Percentiles rank a stretch among this genome's conserved stretches.
phyloP scores from a whole-genome alignment of 805 yeast species.

The Aciculoconidium aculeatum region DNA sequence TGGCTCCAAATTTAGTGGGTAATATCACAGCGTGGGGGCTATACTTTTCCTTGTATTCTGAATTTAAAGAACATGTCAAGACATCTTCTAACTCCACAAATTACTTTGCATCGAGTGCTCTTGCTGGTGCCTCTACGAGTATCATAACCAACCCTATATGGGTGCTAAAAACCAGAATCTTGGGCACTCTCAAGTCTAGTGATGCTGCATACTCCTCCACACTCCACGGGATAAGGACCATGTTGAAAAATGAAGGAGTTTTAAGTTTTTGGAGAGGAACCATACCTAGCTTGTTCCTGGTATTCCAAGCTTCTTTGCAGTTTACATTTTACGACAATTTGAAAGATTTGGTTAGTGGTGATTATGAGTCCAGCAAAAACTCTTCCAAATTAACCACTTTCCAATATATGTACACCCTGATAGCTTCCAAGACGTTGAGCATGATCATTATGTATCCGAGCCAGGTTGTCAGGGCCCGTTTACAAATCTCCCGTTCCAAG shows the following conservation, averaged over 20 bases:
- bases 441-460: slow-evolving; percentile 72
- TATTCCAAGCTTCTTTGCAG: slow-evolving; percentile 85
- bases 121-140: slow-evolving; percentile 74
- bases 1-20: slow-evolving; percentile 75
- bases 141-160: slow-evolving; percentile 86
- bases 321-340: slow-evolving; percentile 79
- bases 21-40: slow-evolving; percentile 85
- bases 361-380: no score
- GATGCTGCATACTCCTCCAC: slow-evolving; percentile 56
- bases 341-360: slow-evolving; percentile 33
- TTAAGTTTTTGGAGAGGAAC: slow-evolving; percentile 68
- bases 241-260: slow-evolving; percentile 52
- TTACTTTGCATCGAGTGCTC: slow-evolving; percentile 30
- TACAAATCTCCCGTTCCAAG: slow-evolving; percentile 39
- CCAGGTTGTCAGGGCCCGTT: slow-evolving; percentile 72
- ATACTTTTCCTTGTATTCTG: slow-evolving; percentile 74
- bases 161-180: slow-evolving; percentile 88
- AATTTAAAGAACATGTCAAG: slow-evolving; percentile 36
- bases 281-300: slow-evolving; percentile 70
- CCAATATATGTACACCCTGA: slow-evolving; percentile 63
- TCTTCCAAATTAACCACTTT: slow-evolving; percentile 40
- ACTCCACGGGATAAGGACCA: slow-evolving; percentile 45
- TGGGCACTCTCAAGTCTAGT: slow-evolving; percentile 45
- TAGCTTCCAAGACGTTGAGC: slow-evolving; percentile 62
- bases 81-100: slow-evolving; percentile 16